These are phyloP conservation scores for Daldinia vernicosa DNA, from an alignment of 495 filamentous ascomycete species.

Conservation along the genomic window DNA sequence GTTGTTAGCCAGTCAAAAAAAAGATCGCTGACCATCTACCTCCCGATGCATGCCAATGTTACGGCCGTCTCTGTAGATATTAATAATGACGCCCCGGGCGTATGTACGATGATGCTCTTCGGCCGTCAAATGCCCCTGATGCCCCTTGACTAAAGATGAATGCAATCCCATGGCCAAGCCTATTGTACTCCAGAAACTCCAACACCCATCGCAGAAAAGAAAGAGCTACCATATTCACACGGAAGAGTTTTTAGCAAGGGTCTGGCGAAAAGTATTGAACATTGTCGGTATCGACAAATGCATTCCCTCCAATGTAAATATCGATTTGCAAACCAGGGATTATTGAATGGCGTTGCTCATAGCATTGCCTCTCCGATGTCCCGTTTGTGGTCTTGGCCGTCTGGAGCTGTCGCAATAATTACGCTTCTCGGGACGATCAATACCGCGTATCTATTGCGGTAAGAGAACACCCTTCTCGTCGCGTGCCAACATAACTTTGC, in stretches of 20 bases:
- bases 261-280: conserved; percentile 4
- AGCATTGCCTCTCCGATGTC: background rate
- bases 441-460: conserved; percentile 42
- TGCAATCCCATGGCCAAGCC: conserved; percentile 32
- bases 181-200: conserved; percentile 34
- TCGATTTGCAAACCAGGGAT: background rate
- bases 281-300: conserved; percentile 4
- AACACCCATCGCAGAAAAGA: conserved; percentile 22
- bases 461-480: conserved; percentile 58
- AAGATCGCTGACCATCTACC: conserved; percentile 28
- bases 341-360: background rate
- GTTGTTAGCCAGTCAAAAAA: conserved; percentile 28
- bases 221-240: conserved; percentile 27
- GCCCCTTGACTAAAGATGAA: conserved; percentile 20
- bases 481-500: conserved; percentile 59
- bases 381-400: background rate
- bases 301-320: background rate
- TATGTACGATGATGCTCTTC: conserved; percentile 41
- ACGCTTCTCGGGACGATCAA: conserved; percentile 8
- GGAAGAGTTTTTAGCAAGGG: background rate
- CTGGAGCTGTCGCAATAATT: background rate
- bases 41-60: conserved; percentile 28
- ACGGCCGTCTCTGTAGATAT: conserved; percentile 27
- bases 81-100: conserved; percentile 30
- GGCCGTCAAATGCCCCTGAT: conserved; percentile 28